A percentile compares a stretch with the other conserved stretches of the same genome.
phyloP scores from a whole-genome alignment of 2,329 filamentous ascomycete genomes.

The Chaetomium sp. region DNA sequence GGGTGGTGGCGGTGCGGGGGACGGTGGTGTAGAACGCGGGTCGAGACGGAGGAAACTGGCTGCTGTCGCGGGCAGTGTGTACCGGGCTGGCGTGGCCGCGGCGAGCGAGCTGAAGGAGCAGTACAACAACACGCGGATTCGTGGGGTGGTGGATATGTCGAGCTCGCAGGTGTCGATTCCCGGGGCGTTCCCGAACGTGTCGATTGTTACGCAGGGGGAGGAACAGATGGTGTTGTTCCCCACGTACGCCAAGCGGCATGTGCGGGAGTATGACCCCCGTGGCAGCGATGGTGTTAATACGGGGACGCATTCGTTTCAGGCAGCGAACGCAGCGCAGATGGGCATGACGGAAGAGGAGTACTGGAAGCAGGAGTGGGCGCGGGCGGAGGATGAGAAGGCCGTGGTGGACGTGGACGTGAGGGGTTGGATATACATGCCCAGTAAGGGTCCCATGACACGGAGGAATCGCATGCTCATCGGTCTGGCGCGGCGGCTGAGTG shows the following conservation, averaged over 20 bases:
- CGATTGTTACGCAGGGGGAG: slow-evolving; percentile 70
- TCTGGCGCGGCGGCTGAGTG: slow-evolving; percentile 79
- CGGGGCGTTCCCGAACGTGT: slow-evolving; percentile 75
- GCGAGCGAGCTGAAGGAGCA: slow-evolving; percentile 55
- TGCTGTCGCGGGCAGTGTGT: slow-evolving; percentile 51
- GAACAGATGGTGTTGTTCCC: slow-evolving; percentile 95
- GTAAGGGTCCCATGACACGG: slow-evolving; percentile 74
- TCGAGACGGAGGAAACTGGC: slow-evolving; percentile 73
- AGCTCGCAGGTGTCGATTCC: slow-evolving; percentile 49
- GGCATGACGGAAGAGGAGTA: slow-evolving; percentile 60
- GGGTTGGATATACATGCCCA: slow-evolving; percentile 90
- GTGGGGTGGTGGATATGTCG: slow-evolving; percentile 31
- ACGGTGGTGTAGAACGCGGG: slow-evolving; percentile 51
- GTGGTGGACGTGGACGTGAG: slow-evolving; percentile 90
- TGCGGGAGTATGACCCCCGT: slow-evolving; percentile 48
- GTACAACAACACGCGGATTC: slow-evolving; percentile 47
- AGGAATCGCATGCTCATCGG: slow-evolving; percentile 84
- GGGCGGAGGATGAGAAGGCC: slow-evolving; percentile 72
- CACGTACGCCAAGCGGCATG: slow-evolving; percentile 76
- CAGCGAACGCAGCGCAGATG: slow-evolving; percentile 24
- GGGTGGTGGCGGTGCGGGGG: not conserved
- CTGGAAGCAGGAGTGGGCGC: slow-evolving; percentile 73
- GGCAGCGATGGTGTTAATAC: slow-evolving; percentile 36
- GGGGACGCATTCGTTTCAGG: slow-evolving; percentile 31
- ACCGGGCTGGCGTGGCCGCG: slow-evolving; percentile 49